Conservation (phyloP, 2,329 filamentous ascomycete genomes). For the Fusarium illudens region DNA sequence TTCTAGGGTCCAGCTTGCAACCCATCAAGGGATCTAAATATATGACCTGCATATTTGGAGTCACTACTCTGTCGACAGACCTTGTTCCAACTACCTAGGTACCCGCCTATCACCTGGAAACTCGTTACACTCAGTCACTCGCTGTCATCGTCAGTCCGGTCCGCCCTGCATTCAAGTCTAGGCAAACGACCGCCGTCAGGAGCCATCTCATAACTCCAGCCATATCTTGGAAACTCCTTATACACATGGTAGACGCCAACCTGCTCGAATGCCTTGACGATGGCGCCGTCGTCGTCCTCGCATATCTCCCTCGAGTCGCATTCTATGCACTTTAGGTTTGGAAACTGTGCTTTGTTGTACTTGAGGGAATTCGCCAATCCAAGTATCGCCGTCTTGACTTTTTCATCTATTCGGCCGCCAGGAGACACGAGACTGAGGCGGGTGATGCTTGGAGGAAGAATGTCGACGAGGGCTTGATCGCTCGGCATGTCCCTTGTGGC, state of each 20-base stretch:
- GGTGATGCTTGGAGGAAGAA: not conserved
- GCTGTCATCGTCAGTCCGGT: too few relatives aligned
- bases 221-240: not conserved
- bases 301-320: not conserved
- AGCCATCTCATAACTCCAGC: not conserved
- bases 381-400: not conserved
- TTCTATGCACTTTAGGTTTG: not conserved
- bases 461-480: not conserved
- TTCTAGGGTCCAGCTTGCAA: too few relatives aligned
- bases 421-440: not conserved
- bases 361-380: not conserved
- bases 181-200: not conserved
- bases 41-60: too few relatives aligned
- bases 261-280: not conserved
- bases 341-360: not conserved
- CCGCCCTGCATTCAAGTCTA: too few relatives aligned
- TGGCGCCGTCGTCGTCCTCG: not conserved
- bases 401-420: not conserved
- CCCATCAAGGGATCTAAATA: too few relatives aligned
- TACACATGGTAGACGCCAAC: not conserved
- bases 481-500: not conserved
- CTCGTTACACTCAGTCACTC: too few relatives aligned
- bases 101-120: too few relatives aligned
- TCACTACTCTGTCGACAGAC: too few relatives aligned
- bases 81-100: too few relatives aligned